Conservation (phyloP, 225 moss, liverwort and hornwort species). For the Rhytidiadelphus loreus region DNA sequence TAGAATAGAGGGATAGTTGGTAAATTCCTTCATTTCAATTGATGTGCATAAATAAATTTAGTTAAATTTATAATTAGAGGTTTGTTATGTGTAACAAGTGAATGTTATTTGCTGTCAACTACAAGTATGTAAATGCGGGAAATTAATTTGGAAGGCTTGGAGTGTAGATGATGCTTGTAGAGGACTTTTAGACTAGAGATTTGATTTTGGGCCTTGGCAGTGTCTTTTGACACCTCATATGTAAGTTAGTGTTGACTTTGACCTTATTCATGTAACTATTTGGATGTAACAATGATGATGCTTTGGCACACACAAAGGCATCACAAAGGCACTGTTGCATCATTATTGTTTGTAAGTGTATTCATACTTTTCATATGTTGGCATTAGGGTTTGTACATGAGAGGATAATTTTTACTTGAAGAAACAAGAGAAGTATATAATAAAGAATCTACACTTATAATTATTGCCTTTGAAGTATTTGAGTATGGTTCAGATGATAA, state of each 20-base stretch:
- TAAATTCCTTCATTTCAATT: background rate
- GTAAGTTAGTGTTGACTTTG: background rate
- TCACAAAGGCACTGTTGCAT: background rate
- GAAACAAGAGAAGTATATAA: background rate
- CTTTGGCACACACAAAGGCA: background rate
- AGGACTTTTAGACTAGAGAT: accelerated
- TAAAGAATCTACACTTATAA: accelerated
- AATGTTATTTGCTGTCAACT: background rate
- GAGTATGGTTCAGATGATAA: background rate
- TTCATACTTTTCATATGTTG: background rate
- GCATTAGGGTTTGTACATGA: background rate
- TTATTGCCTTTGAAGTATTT: background rate
- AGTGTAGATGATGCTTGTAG: accelerated
- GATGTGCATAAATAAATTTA: background rate
- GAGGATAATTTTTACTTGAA: background rate
- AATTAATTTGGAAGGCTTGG: background rate
- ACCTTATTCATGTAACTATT: background rate
- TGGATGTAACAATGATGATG: background rate
- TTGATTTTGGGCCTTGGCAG: too few species aligned
- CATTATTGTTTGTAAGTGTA: background rate
- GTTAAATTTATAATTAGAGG: background rate
- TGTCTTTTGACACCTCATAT: background rate
- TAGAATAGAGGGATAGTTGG: accelerated
- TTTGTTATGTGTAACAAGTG: accelerated
- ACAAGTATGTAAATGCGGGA: accelerated